Percentiles rank a stretch among this genome's conserved stretches.
Conservation (phyloP, 306 rosid genomes). For the Vachellia pachyceras region DNA sequence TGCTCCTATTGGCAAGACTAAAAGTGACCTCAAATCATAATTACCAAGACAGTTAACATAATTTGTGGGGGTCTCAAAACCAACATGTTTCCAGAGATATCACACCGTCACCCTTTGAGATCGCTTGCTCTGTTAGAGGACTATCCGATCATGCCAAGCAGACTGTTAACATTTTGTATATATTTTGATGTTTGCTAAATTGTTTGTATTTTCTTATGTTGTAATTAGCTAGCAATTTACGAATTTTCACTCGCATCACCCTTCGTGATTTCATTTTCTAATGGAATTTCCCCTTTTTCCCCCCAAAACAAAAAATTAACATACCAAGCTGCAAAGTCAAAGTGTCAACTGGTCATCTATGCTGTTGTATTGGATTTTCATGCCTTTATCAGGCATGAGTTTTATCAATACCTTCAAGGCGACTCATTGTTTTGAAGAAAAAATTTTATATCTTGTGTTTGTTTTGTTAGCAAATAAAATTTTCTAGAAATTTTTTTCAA, state of each 20-base stretch:
- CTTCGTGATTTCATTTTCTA: too few species aligned
- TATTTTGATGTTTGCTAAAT: too few species aligned
- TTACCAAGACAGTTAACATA: constrained; percentile 1
- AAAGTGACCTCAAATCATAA: constrained; percentile 18
- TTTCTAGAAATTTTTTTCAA: neutral
- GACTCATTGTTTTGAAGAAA: neutral
- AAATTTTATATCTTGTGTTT: neutral
- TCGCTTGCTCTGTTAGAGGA: too few species aligned
- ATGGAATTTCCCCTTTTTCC: too few species aligned
- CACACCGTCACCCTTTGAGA: too few species aligned
- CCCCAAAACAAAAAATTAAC: neutral
- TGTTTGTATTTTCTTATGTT: too few species aligned
- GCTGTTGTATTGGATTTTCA: neutral
- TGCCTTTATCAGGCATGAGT: neutral
- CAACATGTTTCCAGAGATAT: too few species aligned
- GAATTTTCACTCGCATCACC: too few species aligned
- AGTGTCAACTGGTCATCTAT: neutral
- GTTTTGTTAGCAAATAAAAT: neutral
- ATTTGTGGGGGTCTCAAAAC: too few species aligned
- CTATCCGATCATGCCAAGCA: too few species aligned
- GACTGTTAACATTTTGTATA: too few species aligned
- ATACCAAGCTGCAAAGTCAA: constrained; percentile 11
- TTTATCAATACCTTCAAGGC: neutral
- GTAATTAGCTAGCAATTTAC: too few species aligned
- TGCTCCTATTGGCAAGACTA: neutral